Base-by-base conservation (phyloP, 2,329 filamentous ascomycete genomes). In the Plenodomus biglobosus region DNA sequence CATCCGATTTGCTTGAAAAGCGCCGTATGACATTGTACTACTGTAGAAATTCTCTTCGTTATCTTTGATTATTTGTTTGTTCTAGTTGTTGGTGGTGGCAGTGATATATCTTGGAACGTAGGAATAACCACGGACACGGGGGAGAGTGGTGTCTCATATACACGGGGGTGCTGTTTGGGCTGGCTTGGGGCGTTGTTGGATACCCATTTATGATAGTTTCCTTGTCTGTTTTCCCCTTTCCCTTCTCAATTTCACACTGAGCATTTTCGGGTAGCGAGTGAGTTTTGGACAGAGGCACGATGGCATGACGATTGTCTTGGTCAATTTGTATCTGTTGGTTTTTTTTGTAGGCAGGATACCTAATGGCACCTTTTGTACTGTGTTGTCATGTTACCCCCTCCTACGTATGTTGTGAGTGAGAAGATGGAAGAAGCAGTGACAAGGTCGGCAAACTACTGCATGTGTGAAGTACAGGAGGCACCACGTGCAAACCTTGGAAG, bases 101-200 rank as follows among this genome's bases (percentile, higher is more conserved):
- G 15, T 20, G 50, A 42, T 50, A 48, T 48, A 51, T 58, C 40
- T 54, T 38, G 43, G 47, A 41, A 52, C 42, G 43, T 51, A 43
- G 52, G 56, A 58, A 24, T 24, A 5, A 24, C 22, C 22, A 10
- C 10, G 22, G 22, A 24, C 22, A 24, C 22, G 22, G 22, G 22
- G 10, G 22, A 5, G 27, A 32, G 27, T 7, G 7, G 27, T 11
- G n/a, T 32, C 8, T 15, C 27, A 11, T 32, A 15, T 32, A 32
- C 27, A 15, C 15, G 22, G 22, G 11, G 27, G 8, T 32, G 6
- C 27, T 32, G 13, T 11, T 32, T 32, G 27, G 27, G n/a, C n/a
- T n/a, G n/a, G n/a, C n/a, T 15, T 32, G 27, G 27, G 27, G 27
- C 27, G 27, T 32, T 57, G 60, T 63, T 64, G 61, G 59, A 64